Evolutionary conservation across 2,329 filamentous ascomycete genomes (phyloP), one percentile per base, ranked within the genome.

Genomic region (Claviceps fusiformis): DNA sequence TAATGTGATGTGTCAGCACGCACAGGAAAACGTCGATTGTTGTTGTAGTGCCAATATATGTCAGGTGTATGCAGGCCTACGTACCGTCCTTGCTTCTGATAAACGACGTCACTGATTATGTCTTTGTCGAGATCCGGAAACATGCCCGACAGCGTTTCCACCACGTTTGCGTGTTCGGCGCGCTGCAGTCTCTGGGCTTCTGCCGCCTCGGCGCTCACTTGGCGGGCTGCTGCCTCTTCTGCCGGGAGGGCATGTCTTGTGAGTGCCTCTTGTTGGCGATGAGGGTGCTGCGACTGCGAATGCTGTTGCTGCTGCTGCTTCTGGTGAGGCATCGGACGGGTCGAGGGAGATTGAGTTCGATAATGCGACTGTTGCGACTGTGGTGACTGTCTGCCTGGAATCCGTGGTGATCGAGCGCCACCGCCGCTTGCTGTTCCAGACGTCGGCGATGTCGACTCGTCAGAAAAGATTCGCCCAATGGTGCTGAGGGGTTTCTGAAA

Each of bases 111-210:
- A 64, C 91, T 91, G 66, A 98, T 97, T 43, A 98, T 80, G 51
- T 98, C 95, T 64, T 83, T 82, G 68, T 98, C 93, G 52, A 98
- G 75, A 65, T 95, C 90, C 0, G 93, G 93, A 68, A 98, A 98
- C 93, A 98, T 98, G 62, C 89, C 87, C 50, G 89, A 85, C 56
- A 98, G 73, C 41, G 93, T 97, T 71, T 97, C 93, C 3, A 97
- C 92, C 8, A 98, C 84, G 62, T 90, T 92, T 54, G 82, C 77
- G 70, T 97, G 91, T 74, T 98, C 93, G 55, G 86, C 85, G 41
- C 83, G 78, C 61, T 93, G 84, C 57, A 97, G 82, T 17, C 87
- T 78, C 60, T 90, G 82, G 8, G 92, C 92, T 68, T 98, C 88
- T 10, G 92, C 92, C 7, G 81, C 82, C 69, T 97, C 92, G 0